These are phyloP conservation scores for Chrysopogon serrulatus DNA, from an alignment of 176 grass and related monocot genomes.

Conservation along the genomic window DNA sequence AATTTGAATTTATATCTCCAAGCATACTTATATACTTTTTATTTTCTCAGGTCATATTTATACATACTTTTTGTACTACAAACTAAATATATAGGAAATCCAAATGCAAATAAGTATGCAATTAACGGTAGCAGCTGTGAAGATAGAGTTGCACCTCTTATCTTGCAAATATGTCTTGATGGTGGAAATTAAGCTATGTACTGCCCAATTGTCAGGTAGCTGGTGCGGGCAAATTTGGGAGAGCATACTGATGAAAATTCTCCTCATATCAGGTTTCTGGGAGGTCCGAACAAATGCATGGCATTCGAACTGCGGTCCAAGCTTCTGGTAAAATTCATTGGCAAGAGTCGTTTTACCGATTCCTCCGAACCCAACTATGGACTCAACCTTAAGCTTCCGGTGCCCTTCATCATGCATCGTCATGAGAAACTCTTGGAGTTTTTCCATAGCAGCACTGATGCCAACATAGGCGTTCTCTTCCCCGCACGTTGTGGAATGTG, in stretches of 20 bases:
- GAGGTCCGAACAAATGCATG: too few relatives aligned
- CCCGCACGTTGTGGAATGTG: not conserved
- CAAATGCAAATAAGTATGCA: not conserved
- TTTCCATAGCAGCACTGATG: not conserved
- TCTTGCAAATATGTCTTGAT: constrained; percentile 23
- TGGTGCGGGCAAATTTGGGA: constrained; percentile 1
- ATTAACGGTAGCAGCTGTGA: not conserved
- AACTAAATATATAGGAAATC: too few relatives aligned
- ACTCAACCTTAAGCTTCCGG: constrained; percentile 1
- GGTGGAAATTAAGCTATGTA: not conserved
- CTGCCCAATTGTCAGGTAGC: not conserved
- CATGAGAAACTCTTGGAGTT: not conserved
- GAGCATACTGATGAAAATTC: constrained; percentile 15
- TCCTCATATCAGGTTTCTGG: constrained; percentile 15
- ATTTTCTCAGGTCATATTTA: too few relatives aligned
- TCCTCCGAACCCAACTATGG: not conserved
- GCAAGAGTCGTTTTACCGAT: not conserved
- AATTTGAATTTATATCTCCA: too few relatives aligned
- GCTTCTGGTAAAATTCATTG: not conserved
- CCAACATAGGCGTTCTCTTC: not conserved
- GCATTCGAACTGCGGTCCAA: not conserved
- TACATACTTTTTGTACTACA: too few relatives aligned
- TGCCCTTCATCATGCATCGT: not conserved
- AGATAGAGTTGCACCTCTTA: not conserved
- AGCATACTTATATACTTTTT: too few relatives aligned